These are phyloP conservation scores for Calamus simplicifolius DNA, from an alignment of 176 grass and related monocot species.

Conservation along the genomic window DNA sequence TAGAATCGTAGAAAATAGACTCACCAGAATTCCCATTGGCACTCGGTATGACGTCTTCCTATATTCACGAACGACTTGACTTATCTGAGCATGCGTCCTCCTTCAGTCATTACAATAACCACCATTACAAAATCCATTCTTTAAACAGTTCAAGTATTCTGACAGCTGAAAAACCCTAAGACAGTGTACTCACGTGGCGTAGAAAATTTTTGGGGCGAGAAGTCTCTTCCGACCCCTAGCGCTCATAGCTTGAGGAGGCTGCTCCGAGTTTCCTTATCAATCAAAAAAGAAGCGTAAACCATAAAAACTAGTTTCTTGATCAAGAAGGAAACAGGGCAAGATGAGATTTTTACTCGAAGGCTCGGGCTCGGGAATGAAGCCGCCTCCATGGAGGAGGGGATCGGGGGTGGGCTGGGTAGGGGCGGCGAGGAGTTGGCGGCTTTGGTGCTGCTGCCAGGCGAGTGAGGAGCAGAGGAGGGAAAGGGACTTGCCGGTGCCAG, in stretches of 20 bases:
- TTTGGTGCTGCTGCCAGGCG: conserved; percentile 76
- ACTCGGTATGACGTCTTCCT: conserved; percentile 86
- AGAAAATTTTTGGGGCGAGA: conserved; percentile 53
- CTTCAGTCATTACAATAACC: conserved; percentile 32
- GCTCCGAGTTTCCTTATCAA: conserved; percentile 31
- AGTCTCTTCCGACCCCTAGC: conserved; percentile 42
- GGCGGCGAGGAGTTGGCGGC: conserved; percentile 20
- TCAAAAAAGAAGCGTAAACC: conserved; percentile 9
- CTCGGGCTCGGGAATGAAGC: conserved; percentile 58
- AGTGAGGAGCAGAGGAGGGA: conserved; percentile 93
- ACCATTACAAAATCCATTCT: background rate
- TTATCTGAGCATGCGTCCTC: conserved; percentile 99
- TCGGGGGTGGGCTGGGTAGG: conserved; percentile 7
- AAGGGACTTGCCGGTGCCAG: conserved; percentile 87
- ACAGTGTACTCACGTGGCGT: conserved; percentile 59
- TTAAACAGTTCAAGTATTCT: background rate
- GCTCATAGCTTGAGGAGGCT: conserved; percentile 13
- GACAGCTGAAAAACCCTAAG: too few species aligned
- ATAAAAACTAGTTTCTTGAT: conserved; percentile 4
- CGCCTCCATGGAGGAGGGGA: conserved; percentile 64
- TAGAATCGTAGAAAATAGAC: background rate
- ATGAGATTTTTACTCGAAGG: conserved; percentile 12
- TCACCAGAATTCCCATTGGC: conserved; percentile 81
- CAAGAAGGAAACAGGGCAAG: background rate
- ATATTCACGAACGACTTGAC: conserved; percentile 85